These are phyloP conservation scores for Serendipita sp. DNA, from an alignment of 768 basidiomycete genomes.

Conservation along the genomic window DNA sequence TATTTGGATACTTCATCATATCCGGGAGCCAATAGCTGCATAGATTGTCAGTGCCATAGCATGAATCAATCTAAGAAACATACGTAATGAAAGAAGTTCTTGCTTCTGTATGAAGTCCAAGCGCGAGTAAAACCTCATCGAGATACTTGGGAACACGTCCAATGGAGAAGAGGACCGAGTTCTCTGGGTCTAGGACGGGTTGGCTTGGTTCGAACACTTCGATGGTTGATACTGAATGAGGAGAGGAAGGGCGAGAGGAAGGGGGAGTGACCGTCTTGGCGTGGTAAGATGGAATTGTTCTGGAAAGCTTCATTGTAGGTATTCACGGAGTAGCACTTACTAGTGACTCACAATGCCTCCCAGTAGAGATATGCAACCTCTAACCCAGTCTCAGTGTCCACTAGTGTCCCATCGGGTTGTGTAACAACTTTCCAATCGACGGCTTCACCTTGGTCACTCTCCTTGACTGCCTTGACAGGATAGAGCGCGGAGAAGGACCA, in stretches of 20 bases:
- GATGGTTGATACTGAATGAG: neutral
- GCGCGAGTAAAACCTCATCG: conserved; percentile 19
- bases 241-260: neutral
- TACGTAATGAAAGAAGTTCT: conserved; percentile 34
- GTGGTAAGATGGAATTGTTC: neutral
- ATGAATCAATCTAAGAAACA: conserved; percentile 1
- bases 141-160: conserved; percentile 21
- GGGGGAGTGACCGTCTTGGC: neutral
- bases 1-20: conserved; percentile 24
- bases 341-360: conserved; percentile 17
- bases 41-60: neutral
- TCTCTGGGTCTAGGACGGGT: neutral
- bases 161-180: conserved; percentile 22
- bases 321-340: too few relatives aligned
- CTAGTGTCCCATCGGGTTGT: conserved; percentile 10
- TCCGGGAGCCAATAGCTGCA: conserved; percentile 31
- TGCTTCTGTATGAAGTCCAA: conserved; percentile 29
- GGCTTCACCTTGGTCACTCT: neutral
- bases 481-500: neutral
- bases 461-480: neutral
- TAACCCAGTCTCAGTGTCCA: conserved; percentile 18
- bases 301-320: neutral
- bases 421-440: too few relatives aligned
- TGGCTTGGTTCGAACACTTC: conserved; percentile 8
- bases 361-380: conserved; percentile 27